phyloP scores from a whole-genome alignment of 1,139 yeast genomes.

The Saccharomycopsis hybrid region DNA sequence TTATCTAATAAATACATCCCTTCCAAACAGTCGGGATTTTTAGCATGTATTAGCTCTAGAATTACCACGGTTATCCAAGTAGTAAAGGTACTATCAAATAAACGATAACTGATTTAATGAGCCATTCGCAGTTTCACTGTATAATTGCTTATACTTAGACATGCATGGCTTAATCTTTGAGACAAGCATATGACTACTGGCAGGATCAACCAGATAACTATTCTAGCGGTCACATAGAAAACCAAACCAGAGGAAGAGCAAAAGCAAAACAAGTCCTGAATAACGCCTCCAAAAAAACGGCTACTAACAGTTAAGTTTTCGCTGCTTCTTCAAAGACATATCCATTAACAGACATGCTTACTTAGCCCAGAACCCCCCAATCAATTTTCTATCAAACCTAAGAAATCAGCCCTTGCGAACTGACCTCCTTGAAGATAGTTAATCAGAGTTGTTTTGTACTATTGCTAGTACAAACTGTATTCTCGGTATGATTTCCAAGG shows the following conservation, averaged over 20 bases:
- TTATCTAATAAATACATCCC: conserved; percentile 34
- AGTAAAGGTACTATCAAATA: conserved; percentile 37
- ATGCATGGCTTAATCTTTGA: conserved; percentile 46
- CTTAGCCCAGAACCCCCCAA: too few species aligned
- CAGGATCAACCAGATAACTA: conserved; percentile 42
- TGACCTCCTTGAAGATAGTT: too few species aligned
- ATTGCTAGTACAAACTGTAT: too few species aligned
- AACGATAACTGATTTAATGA: conserved; percentile 42
- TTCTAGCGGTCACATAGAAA: neutral
- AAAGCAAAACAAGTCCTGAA: too few species aligned
- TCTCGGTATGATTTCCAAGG: neutral
- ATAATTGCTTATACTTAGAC: conserved; percentile 43
- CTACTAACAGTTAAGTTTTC: too few species aligned
- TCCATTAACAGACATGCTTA: too few species aligned
- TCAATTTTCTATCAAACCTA: too few species aligned
- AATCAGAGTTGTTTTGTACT: too few species aligned
- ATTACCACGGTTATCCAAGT: conserved; percentile 29
- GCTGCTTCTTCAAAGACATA: too few species aligned
- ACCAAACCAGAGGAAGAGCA: too few species aligned
- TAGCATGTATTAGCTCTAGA: conserved; percentile 37
- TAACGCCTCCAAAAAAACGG: too few species aligned
- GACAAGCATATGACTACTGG: conserved; percentile 47
- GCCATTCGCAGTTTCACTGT: conserved; percentile 45
- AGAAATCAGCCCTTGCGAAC: too few species aligned
- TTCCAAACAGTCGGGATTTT: conserved; percentile 30